phyloP scores from a whole-genome alignment of 2,329 filamentous ascomycete species.

The Alternaria sp. region DNA sequence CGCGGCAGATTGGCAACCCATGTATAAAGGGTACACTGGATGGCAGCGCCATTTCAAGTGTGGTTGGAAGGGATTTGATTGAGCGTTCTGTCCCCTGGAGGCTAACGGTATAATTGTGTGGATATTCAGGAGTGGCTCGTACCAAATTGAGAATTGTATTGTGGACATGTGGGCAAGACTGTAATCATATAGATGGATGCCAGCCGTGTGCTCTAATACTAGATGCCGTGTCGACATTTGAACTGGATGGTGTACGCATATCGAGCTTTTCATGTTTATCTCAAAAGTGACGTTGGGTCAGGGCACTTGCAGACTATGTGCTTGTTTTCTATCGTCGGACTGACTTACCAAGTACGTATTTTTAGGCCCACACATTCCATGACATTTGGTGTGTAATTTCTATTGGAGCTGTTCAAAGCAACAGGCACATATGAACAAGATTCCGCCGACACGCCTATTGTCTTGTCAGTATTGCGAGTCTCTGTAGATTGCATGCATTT shows the following conservation, averaged over 20 bases:
- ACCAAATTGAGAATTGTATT: background rate
- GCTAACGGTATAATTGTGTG: background rate
- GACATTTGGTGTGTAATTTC: background rate
- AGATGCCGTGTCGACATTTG: background rate
- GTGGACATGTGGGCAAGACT: background rate
- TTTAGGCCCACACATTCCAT: background rate
- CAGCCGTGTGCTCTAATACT: background rate
- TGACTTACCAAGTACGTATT: background rate
- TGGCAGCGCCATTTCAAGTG: slow-evolving; percentile 12
- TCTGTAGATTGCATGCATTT: background rate
- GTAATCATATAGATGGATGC: background rate
- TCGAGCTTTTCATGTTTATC: background rate
- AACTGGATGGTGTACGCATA: background rate
- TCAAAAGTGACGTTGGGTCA: background rate
- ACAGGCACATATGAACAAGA: background rate
- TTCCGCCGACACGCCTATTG: background rate
- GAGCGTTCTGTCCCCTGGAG: background rate
- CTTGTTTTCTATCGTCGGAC: background rate
- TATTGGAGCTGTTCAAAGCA: background rate
- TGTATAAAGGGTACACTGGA: background rate
- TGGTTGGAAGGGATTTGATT: slow-evolving; percentile 9
- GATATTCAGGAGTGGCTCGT: background rate
- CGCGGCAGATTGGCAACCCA: slow-evolving; percentile 2
- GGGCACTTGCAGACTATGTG: background rate
- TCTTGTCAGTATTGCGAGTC: background rate